Evolutionary conservation across 768 basidiomycete genomes (phyloP).

Genomic region (Steccherinum ochraceum): DNA sequence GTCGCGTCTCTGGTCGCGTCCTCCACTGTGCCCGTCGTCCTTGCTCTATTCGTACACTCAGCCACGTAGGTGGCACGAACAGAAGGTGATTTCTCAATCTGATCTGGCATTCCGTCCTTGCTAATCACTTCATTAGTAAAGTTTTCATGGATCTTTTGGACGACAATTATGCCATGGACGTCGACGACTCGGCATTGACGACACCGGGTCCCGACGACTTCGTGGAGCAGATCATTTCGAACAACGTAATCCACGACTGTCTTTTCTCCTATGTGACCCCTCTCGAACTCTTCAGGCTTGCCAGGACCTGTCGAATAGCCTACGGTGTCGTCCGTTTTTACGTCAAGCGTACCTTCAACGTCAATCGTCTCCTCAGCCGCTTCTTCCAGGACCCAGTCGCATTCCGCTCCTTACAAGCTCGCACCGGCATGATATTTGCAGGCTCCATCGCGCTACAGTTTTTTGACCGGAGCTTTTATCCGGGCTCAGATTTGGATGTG

Average conservation of each 20-base stretch:
- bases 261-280: constrained; percentile 12
- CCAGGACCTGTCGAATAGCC: constrained; percentile 8
- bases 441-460: constrained; percentile 51
- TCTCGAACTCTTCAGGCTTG: constrained; percentile 10
- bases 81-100: too few species aligned
- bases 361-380: constrained; percentile 28
- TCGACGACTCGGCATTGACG: too few species aligned
- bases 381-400: constrained; percentile 29
- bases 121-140: too few species aligned
- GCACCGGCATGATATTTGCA: constrained; percentile 40
- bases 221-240: too few species aligned
- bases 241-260: constrained; percentile 8
- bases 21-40: too few species aligned
- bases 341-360: constrained; percentile 24
- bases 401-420: constrained; percentile 37
- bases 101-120: too few species aligned
- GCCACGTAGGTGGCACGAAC: too few species aligned
- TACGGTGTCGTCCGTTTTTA: constrained; percentile 17
- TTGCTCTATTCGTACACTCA: too few species aligned
- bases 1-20: too few species aligned
- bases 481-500: constrained; percentile 43
- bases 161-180: too few species aligned
- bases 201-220: too few species aligned
- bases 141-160: too few species aligned
- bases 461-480: constrained; percentile 35